Percentiles rank a stretch among this genome's conserved stretches.
phyloP scores from a whole-genome alignment of 2,329 filamentous ascomycete genomes.

The Calonectria fujianensis region DNA sequence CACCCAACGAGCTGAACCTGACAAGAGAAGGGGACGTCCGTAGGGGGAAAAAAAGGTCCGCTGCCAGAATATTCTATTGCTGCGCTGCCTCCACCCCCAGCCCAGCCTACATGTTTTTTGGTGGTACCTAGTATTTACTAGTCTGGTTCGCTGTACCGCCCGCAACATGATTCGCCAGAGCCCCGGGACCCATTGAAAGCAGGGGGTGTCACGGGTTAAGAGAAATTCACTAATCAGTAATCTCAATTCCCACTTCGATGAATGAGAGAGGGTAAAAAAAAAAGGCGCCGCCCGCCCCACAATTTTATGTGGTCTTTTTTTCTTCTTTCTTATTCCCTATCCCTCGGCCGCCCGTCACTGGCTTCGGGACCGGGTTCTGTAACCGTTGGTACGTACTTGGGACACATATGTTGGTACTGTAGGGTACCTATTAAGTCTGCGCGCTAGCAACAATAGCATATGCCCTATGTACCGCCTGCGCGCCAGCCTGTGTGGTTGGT shows the following conservation, averaged over 20 bases:
- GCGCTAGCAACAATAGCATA: not conserved
- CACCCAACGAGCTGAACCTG: not conserved
- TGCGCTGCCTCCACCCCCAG: not conserved
- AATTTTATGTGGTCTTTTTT: conserved; percentile 18
- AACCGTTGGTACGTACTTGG: not conserved
- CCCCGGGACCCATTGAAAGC: not conserved
- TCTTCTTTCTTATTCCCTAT: conserved; percentile 15
- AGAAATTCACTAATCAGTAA: conserved; percentile 38
- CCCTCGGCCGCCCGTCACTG: conserved; percentile 5
- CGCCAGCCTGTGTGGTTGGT: not conserved
- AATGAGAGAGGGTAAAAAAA: not conserved
- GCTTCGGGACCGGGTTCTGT: conserved; percentile 10
- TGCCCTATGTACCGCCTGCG: conserved; percentile 5
- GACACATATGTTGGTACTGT: conserved; percentile 3
- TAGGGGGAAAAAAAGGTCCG: not conserved
- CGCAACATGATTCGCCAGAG: conserved; percentile 1
- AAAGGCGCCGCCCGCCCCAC: conserved; percentile 21
- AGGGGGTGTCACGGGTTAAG: conserved; percentile 33
- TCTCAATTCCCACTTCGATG: conserved; percentile 20
- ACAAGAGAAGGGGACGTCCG: not conserved
- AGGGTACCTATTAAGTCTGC: conserved; percentile 2
- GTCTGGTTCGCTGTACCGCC: conserved; percentile 10
- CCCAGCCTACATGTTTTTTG: not conserved
- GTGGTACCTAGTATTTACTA: too few species aligned
- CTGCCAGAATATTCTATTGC: conserved; percentile 5